phyloP scores from a whole-genome alignment of 1,139 yeast genomes.

The Debaryomyces udenii region DNA sequence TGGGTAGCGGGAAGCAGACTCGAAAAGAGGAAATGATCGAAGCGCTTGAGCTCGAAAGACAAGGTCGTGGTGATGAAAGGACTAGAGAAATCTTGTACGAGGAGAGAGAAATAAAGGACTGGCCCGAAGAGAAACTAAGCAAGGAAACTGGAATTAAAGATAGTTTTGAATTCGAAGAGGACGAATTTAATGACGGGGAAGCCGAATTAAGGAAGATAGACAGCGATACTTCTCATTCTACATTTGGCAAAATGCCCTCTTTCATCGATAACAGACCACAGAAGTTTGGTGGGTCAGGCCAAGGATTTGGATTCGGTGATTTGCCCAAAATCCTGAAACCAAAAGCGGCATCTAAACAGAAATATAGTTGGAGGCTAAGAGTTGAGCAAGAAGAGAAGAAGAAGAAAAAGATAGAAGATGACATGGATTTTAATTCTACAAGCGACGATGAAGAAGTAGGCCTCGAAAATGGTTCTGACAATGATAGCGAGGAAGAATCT shows the following conservation, averaged over 20 bases:
- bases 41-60: constrained; percentile 72
- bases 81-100: constrained; percentile 71
- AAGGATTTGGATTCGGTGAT: constrained; percentile 70
- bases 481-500: constrained; percentile 21
- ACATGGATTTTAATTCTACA: constrained; percentile 38
- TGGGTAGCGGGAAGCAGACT: constrained; percentile 80
- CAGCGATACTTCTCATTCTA: constrained; percentile 23
- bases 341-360: constrained; percentile 33
- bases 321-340: constrained; percentile 49
- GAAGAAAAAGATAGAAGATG: constrained; percentile 34
- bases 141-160: no score
- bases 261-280: constrained; percentile 77
- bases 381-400: constrained; percentile 44
- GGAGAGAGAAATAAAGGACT: constrained; percentile 64
- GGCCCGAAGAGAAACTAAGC: constrained; percentile 45
- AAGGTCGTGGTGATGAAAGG: constrained; percentile 69
- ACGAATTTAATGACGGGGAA: constrained; percentile 11
- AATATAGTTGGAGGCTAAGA: constrained; percentile 47
- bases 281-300: constrained; percentile 59
- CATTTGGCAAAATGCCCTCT: constrained; percentile 42
- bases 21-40: constrained; percentile 70
- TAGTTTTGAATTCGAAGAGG: constrained; percentile 4
- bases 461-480: constrained; percentile 24
- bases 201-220: constrained; percentile 23
- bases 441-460: constrained; percentile 21